A percentile compares a stretch with the other conserved stretches of the same genome.
phyloP scores from a whole-genome alignment of 2,329 filamentous ascomycete genomes.

The Hypomyces rosellus region DNA sequence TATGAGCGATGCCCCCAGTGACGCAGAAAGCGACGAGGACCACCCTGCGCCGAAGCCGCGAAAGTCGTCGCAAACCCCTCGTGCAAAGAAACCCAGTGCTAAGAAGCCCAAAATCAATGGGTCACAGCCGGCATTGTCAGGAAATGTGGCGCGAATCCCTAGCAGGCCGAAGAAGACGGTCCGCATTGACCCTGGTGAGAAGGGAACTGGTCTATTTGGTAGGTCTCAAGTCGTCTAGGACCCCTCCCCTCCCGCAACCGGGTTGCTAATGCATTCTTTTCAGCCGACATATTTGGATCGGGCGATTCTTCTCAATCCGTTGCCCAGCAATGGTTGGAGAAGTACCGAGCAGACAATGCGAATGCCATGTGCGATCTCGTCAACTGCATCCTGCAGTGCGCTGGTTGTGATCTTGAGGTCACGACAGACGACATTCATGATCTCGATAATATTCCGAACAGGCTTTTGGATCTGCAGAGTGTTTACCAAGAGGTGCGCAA shows the following conservation, averaged over 20 bases:
- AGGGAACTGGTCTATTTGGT: conserved; percentile 53
- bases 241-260: conserved; percentile 17
- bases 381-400: conserved; percentile 61
- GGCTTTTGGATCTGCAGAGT: conserved; percentile 77
- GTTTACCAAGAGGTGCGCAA: conserved; percentile 66
- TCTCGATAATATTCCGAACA: conserved; percentile 75
- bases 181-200: conserved; percentile 44
- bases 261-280: not conserved
- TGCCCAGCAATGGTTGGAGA: conserved; percentile 53
- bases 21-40: conserved; percentile 41
- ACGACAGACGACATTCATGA: conserved; percentile 81
- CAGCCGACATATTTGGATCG: conserved; percentile 59
- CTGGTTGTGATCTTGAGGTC: conserved; percentile 75
- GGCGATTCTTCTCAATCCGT: conserved; percentile 51
- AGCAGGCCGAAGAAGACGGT: conserved; percentile 52
- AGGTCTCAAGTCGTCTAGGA: conserved; percentile 17
- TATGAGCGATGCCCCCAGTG: conserved; percentile 36
- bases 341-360: conserved; percentile 49
- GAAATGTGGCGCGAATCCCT: conserved; percentile 38
- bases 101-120: conserved; percentile 63
- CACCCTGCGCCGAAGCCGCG: conserved; percentile 31
- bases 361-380: conserved; percentile 55
- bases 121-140: conserved; percentile 30
- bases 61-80: conserved; percentile 38
- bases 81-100: conserved; percentile 49